Base-by-base conservation (phyloP, 2,329 filamentous ascomycete species). In the Zarea fungicola region DNA sequence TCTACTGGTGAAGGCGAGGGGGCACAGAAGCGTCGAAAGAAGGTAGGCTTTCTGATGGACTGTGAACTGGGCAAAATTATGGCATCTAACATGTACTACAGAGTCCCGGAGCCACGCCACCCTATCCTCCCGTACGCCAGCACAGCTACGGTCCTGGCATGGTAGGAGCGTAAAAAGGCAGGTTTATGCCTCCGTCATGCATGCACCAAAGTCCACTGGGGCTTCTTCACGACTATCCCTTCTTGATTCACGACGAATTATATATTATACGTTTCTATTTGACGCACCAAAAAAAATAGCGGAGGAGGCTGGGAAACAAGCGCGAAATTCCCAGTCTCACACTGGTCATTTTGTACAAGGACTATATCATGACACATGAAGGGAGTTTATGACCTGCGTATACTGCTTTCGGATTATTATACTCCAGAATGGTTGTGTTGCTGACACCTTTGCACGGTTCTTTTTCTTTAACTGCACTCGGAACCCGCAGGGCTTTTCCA, bases 1-100 rank as follows among this genome's bases (percentile, higher is more conserved):
- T 87, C 84, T 19, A 87, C 85, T 19, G 84, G 82, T 50, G 85
- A 87, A 56, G 81, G 82, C 56, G 85, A 87, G 57, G 81, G 85
- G 57, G 74, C 72, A 56, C 70, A 76, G 57, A 85, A 85, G 69
- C 75, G 81, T 57, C 75, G 80, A 63, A 85, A 85, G 70, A 83
- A 84, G 80, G 81, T 83, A 60, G 55, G 62, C 40, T 14, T 22
- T 9, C 18, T 9, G 7, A 25, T 10, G 5, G 16, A 31, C 8
- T 8, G 28, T 14, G n/a, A n/a, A n/a, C n/a, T n/a, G n/a, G n/a
- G n/a, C n/a, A n/a, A n/a, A n/a, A n/a, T n/a, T n/a, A n/a, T n/a
- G n/a, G n/a, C n/a, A n/a, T 36, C 42, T 47, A 47, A 47, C 26
- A 26, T 14, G 10, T 9, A 18, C 31, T 45, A 58, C 66, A 80